phyloP scores from a whole-genome alignment of 352 stramenopile species.

The Thalassiosira mediterranea region DNA sequence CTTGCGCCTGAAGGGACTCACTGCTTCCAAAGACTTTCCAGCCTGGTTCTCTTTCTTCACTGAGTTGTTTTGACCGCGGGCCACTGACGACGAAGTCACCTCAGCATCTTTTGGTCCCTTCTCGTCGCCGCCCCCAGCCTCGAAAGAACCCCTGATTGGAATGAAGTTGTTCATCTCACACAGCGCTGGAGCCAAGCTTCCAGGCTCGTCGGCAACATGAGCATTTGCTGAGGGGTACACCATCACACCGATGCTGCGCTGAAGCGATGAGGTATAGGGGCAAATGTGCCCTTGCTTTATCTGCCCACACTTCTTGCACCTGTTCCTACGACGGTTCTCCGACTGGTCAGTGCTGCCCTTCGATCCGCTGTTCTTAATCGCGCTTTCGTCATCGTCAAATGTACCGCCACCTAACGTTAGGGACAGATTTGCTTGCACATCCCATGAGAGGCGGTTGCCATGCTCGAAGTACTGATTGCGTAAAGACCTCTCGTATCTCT shows the following conservation, averaged over 20 bases:
- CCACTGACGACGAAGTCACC: too few species aligned
- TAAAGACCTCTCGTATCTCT: slow-evolving; percentile 38
- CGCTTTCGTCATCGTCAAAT: slow-evolving; percentile 5
- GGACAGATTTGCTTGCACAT: slow-evolving; percentile 24
- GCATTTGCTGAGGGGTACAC: slow-evolving; percentile 46
- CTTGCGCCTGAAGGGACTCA: not conserved
- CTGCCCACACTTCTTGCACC: slow-evolving; percentile 43
- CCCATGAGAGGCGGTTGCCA: slow-evolving; percentile 47
- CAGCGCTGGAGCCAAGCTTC: slow-evolving; percentile 26
- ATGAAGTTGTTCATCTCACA: slow-evolving; percentile 57
- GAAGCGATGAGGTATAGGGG: slow-evolving; percentile 18
- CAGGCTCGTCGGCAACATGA: slow-evolving; percentile 39
- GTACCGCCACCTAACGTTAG: slow-evolving; percentile 14
- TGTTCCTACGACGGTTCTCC: slow-evolving; percentile 14
- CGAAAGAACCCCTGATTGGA: slow-evolving; percentile 28
- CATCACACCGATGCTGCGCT: slow-evolving; percentile 49
- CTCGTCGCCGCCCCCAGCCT: too few species aligned
- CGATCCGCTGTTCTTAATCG: not conserved
- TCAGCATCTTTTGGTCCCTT: too few species aligned
- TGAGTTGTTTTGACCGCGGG: too few species aligned
- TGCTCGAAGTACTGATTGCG: slow-evolving; percentile 52
- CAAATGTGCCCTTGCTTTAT: slow-evolving; percentile 46
- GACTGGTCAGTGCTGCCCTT: not conserved
- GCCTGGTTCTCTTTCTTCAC: not conserved
- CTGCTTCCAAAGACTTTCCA: not conserved